Base-by-base conservation (phyloP, 2,329 filamentous ascomycete species). In the Didymella arachidicola region DNA sequence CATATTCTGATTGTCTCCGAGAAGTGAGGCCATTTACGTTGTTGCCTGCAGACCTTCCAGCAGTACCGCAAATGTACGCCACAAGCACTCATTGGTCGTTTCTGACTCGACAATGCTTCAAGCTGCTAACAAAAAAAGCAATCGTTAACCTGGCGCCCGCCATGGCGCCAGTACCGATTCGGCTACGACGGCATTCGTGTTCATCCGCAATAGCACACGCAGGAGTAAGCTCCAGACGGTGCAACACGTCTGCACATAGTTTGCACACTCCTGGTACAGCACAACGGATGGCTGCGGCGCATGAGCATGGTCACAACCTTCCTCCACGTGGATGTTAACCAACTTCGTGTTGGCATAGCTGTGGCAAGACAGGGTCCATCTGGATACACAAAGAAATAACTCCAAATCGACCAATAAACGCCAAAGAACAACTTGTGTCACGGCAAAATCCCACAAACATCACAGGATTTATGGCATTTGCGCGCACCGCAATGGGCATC, bases 61-160 rank as follows among this genome's bases (percentile, higher is more conserved):
- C 18, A 39, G 32, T 14, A 42, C 46, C 18, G 22, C 41, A 43
- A 44, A 32, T 44, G 53, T 53, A 43, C 47, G 52, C 56, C 58
- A 55, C 51, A 59, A 19, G 4, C 50, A 48, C 16, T 44, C 51
- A 34, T 55, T 52, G 42, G 49, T 41, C 51, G 46, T 49, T 54
- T 41, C 44, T 60, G 52, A 46, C 43, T 51, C 45, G 54, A 53
- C 42, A 29, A 52, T 41, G 54, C 48, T 42, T 41, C 42, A 53
- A 59, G 52, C 58, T 57, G 51, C 43, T 50, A 43, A 46, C 30
- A 54, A 36, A 57, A 57, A 63, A 59, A 53, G 56, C 50, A 62
- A 61, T 10, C 0, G 25, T n/a, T 6, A 22, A 30, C 10, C 34
- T 46, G 45, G 32, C 39, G 32, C 41, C 50, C 30, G 41, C 32